Evolutionary conservation across 768 basidiomycete species (phyloP), one percentile per base, ranked within the genome.

Genomic region (Boletus edulis): DNA sequence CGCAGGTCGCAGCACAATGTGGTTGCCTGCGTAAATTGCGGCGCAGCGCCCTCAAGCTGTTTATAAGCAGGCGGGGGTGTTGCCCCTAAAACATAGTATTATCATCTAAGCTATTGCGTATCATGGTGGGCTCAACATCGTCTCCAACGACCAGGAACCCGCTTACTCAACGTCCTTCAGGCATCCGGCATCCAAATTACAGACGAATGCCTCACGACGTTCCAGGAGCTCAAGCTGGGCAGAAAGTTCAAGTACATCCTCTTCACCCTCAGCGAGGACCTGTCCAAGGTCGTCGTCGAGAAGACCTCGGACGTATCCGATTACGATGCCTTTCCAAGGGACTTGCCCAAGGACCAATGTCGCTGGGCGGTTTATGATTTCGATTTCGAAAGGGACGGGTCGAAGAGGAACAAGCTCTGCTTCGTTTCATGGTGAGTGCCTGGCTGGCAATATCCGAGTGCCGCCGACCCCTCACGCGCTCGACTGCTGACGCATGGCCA

Each of bases 311-410:
- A 65, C 5, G 69, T 69, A 5, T 15, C 52, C 1, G 67, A 77
- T 18, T 98, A 91, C 72, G 88, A 94, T 0, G 78, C 79, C 0
- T 98, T 98, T 69, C 41, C 92, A 47, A 68, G 37, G 1, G 82
- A 86, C 62, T 78, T 98, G 53, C 94, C 95, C 1, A 81, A 86
- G 68, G 64, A 64, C 29, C 82, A 87, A 57, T 91, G 89, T 67
- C 78, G 89, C 73, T 99, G 85, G 83, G 95, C 89, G n/a, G 81
- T 98, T 22, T 96, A 94, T 65, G 94, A 98, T 71, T 87, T 95
- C 58, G 86, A 91, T 62, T 98, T 80, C 64, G 81, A 87, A 75
- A 85, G 77, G 51, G 86, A 78, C 10, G 87, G 76, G 15, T 12
- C 10, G 37, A 85, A 81, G 74, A 81, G 94, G 73, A 93, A 85